Base-by-base conservation (phyloP, 768 basidiomycete species). In the Podaxis sp. region DNA sequence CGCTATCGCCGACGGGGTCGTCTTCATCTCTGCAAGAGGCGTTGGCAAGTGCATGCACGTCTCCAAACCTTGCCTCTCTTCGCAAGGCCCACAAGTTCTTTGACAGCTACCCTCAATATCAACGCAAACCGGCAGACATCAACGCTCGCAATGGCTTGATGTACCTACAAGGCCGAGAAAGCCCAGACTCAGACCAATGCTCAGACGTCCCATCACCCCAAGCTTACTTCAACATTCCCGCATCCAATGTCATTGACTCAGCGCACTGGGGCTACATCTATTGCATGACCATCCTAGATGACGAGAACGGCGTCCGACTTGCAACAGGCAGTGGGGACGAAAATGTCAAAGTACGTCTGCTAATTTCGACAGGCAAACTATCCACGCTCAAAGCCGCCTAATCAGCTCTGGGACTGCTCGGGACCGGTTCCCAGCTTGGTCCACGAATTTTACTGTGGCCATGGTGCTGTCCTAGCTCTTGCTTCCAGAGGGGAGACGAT, bases 211-310 rank as follows among this genome's bases (percentile, higher is more conserved):
- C 72, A 9, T 61, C 65, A n/a, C 75, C 78, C 8, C 70, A 76
- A 27, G 78, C 75, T 12, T 75, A 76, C 55, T 70, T 92, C 29
- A 74, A 80, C 55, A 86, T 96, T 22, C 84, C 87, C 0, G 76
- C 83, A 12, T 77, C 76, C 59, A 91, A 93, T 66, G 88, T 94
- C 33, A 79, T 94, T 27, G 88, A 91, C 66, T 91, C 93, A 1
- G 96, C 95, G 2, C 96, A 98, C 73, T 96, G 87, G 71, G 96
- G 96, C 8, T 98, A 98, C 70, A 83, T 98, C 12, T 96, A 96
- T 71, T 93, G 90, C 67, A 87, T 94, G 86, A 69, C 74, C 5
- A 67, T 79, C 25, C 61, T 81, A 7, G 68, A 75, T 56, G 51
- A 66, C 29, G 67, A 67, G 3, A 64, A 68, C 38, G 71, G 70